Evolutionary conservation across 345 rosid genomes (phyloP), one percentile per base, ranked within the genome.

Genomic region (Dimocarpus longan): DNA sequence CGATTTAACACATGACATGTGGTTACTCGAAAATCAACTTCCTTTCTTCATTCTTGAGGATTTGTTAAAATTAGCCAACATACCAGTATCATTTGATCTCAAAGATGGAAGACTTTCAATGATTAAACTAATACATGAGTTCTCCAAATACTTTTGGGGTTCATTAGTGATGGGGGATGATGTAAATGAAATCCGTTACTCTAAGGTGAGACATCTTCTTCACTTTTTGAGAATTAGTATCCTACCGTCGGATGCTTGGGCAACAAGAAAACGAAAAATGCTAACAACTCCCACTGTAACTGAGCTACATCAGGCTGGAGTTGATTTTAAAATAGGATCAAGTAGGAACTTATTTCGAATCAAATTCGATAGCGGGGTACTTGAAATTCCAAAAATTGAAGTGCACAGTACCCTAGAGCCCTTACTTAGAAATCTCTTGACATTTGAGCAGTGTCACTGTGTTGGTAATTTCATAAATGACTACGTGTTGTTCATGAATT

Each of bases 1-100:
- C 19, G 76, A 32, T 24, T 10, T 72, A 32, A 22, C 21, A 50
- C 39, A 16, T 21, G 81, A 78, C 50, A 71, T 71, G 62, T 28
- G 59, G 22, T n/a, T 79, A 65, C 42, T 79, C 7, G 77, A 79
- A 46, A 78, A 78, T 71, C 76, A 78, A 46, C 42, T 71, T 37
- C 81, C 54, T 6, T 79, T 50, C 64, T 64, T 71, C 66, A 24
- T 63, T 39, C 57, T 79, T 48, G 70, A 75, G 56, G 78, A 75
- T 42, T 12, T 75, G 52, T 75, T 71, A 8, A 10, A 0, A 3
- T 5, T 32, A 18, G 63, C 44, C 0, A 10, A 4, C 5, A 71
- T 19, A 8, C 37, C 21, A 6, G 43, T 11, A 26, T 64, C 18
- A 8, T 64, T 26, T 43, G 46, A 43, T 43, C 46, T 43, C 46